Evolutionary conservation across 1,284 basidiomycete genomes (phyloP).

Genomic region (Baeospora myosura): DNA sequence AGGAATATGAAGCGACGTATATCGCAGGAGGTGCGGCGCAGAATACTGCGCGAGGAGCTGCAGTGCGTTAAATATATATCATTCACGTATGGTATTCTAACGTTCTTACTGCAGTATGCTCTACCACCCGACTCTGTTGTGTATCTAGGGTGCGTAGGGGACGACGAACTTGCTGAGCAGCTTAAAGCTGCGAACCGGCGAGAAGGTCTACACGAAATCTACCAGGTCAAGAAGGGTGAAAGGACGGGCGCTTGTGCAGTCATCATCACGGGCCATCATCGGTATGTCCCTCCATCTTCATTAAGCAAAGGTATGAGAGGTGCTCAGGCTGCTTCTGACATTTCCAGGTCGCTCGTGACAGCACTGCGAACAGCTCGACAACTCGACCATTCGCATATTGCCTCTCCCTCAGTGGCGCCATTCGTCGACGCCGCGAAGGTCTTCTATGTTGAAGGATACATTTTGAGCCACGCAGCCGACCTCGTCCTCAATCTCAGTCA

Average conservation of each 20-base stretch:
- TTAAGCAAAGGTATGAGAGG: too few relatives aligned
- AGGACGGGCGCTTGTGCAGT: constrained; percentile 84
- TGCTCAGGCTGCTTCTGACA: background rate
- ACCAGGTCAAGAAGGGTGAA: constrained; percentile 64
- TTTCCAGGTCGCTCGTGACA: constrained; percentile 65
- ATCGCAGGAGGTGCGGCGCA: constrained; percentile 83
- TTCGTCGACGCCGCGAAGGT: constrained; percentile 63
- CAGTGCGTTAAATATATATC: constrained; percentile 42
- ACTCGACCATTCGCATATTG: constrained; percentile 63
- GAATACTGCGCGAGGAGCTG: constrained; percentile 78
- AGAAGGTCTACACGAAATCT: constrained; percentile 70
- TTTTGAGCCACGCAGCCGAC: constrained; percentile 79
- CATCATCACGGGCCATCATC: constrained; percentile 73
- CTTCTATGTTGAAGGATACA: constrained; percentile 84
- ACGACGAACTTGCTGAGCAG: constrained; percentile 73
- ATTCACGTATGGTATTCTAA: background rate
- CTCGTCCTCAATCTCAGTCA: constrained; percentile 63
- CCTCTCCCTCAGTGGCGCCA: constrained; percentile 57
- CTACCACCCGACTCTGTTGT: constrained; percentile 70
- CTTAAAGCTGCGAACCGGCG: constrained; percentile 70
- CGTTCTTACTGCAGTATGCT: constrained; percentile 45
- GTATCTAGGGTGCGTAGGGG: constrained; percentile 76
- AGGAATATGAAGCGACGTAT: constrained; percentile 62
- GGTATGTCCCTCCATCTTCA: constrained; percentile 27
- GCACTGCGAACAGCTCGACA: constrained; percentile 75